A percentile compares a stretch with the other conserved stretches of the same genome.
phyloP scores from a whole-genome alignment of 23 red algal genomes.

The Chondrus crispus region DNA sequence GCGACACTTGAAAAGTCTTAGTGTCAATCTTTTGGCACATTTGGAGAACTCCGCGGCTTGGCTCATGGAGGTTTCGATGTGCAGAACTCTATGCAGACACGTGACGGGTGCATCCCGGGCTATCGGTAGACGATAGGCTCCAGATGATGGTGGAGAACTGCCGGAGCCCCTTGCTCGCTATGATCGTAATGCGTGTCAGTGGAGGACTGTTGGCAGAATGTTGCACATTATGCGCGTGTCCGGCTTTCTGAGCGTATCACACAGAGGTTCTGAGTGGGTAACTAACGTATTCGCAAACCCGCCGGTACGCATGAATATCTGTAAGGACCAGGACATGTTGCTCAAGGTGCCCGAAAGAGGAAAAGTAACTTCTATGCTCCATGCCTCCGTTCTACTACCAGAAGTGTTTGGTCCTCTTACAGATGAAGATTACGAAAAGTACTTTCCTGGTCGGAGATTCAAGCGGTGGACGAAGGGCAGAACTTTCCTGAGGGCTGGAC shows the following conservation, averaged over 20 bases:
- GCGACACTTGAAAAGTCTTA: too few relatives aligned
- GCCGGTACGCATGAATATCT: neutral
- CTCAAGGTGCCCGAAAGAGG: neutral
- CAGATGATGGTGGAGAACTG: neutral
- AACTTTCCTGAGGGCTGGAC: neutral
- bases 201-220: neutral
- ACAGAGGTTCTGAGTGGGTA: neutral
- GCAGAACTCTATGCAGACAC: too few relatives aligned
- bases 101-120: neutral
- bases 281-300: neutral
- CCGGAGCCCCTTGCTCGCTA: neutral
- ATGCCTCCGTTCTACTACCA: neutral
- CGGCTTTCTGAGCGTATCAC: neutral
- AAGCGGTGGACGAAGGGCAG: neutral
- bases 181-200: neutral
- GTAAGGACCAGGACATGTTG: neutral
- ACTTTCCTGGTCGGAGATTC: neutral
- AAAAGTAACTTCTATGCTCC: neutral
- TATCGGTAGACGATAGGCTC: neutral
- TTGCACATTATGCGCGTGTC: neutral
- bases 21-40: too few relatives aligned
- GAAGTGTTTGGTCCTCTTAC: neutral
- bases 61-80: too few relatives aligned
- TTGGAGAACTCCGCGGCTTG: neutral
- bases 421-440: neutral